Evolutionary conservation across 1,284 basidiomycete genomes (phyloP).

Genomic region (Hypsizygus ulmarius): DNA sequence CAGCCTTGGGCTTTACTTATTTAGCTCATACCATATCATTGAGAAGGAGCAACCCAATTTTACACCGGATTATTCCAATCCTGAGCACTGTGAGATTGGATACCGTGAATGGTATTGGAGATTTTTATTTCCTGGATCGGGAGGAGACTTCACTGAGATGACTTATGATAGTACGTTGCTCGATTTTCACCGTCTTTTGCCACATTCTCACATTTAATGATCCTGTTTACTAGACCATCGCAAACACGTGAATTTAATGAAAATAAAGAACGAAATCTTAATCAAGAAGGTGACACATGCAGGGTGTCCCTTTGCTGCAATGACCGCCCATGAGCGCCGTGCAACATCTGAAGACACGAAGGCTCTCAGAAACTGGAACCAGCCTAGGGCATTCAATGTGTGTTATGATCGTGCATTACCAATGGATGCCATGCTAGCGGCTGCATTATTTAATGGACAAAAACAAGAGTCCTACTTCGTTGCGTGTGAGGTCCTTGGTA

Average conservation of each 20-base stretch:
- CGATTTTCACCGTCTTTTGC: not conserved
- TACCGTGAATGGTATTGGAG: conserved; percentile 1
- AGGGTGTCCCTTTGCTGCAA: conserved; percentile 10
- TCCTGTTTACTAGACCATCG: conserved; percentile 1
- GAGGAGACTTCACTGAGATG: not conserved
- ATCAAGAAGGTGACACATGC: conserved; percentile 17
- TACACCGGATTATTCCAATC: not conserved
- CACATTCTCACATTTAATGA: not conserved
- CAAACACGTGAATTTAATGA: not conserved
- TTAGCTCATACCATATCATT: conserved; percentile 1
- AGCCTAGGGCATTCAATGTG: conserved; percentile 5
- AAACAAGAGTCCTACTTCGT: conserved; percentile 27
- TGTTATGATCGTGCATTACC: conserved; percentile 4
- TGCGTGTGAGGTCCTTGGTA: conserved; percentile 25
- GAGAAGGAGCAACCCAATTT: not conserved
- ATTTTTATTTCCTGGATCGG: not conserved
- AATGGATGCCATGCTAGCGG: not conserved
- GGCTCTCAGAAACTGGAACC: conserved; percentile 16
- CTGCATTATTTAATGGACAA: conserved; percentile 18
- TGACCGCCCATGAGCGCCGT: conserved; percentile 9
- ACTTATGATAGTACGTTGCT: conserved; percentile 1
- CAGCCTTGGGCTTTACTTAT: not conserved
- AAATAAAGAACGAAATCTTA: not conserved
- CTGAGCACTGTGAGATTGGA: conserved; percentile 1
- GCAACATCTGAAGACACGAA: conserved; percentile 9